Evolutionary conservation across 1,284 basidiomycete species (phyloP).

Genomic region (Thelephora terrestris): DNA sequence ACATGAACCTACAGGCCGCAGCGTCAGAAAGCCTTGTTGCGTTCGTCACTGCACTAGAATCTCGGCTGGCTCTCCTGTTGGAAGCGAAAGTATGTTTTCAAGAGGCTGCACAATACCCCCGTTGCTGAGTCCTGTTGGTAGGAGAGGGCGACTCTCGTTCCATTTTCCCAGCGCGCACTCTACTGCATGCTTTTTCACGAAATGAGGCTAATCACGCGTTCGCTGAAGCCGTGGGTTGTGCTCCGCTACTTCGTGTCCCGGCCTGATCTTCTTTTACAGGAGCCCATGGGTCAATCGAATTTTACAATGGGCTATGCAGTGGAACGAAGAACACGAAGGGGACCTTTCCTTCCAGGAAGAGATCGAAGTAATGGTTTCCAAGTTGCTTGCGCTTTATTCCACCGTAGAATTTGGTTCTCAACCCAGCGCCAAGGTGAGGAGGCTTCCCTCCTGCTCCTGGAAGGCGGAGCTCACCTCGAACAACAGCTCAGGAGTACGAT

Average conservation of each 20-base stretch:
- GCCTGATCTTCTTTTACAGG: constrained; percentile 23
- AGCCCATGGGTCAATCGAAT: constrained; percentile 46
- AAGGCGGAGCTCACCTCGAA: constrained; percentile 1
- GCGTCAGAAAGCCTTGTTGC: constrained; percentile 17
- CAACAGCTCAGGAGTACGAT: constrained; percentile 35
- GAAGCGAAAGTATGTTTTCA: constrained; percentile 42
- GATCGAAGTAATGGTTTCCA: constrained; percentile 28
- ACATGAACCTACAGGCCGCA: neutral
- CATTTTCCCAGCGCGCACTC: constrained; percentile 46
- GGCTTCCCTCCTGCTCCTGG: no score
- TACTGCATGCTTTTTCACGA: constrained; percentile 50
- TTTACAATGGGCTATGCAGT: constrained; percentile 41
- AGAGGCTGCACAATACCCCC: neutral
- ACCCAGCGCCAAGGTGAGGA: constrained; percentile 32
- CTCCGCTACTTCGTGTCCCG: neutral
- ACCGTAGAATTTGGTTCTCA: constrained; percentile 36
- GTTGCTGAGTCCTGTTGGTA: constrained; percentile 17
- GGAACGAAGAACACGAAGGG: constrained; percentile 22
- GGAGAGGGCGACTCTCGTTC: constrained; percentile 41
- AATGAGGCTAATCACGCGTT: constrained; percentile 48
- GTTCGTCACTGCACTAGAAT: constrained; percentile 51
- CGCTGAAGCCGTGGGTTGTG: constrained; percentile 46
- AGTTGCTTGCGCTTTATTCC: constrained; percentile 40
- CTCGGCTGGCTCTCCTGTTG: constrained; percentile 45
- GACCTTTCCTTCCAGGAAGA: constrained; percentile 32